Conservation (phyloP, 2,329 filamentous ascomycete genomes). For the Tolypocladium nubicola region DNA sequence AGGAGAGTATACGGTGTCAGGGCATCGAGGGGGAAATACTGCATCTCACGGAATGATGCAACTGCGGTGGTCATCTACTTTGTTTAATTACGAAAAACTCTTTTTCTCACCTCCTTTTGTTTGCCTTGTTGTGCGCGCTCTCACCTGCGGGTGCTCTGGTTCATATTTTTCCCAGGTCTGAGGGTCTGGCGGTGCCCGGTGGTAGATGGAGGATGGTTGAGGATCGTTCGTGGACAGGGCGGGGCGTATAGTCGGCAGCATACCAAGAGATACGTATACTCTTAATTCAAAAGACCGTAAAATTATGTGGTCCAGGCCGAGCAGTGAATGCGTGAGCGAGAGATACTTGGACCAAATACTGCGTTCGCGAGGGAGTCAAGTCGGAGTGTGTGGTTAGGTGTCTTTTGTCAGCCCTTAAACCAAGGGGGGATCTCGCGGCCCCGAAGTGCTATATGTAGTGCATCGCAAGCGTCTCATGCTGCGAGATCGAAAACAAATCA, state of each 20-base stretch:
- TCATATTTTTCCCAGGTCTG: neutral
- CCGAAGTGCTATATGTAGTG: neutral
- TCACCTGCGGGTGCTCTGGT: neutral
- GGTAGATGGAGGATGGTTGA: neutral
- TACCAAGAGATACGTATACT: neutral
- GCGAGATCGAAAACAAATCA: too few species aligned
- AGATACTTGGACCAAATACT: too few species aligned
- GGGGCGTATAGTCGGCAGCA: neutral
- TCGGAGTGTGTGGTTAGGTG: neutral
- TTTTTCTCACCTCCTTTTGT: conserved; percentile 5
- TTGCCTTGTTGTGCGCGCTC: neutral
- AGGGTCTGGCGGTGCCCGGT: neutral
- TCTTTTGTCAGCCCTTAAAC: neutral
- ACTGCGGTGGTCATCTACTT: conserved; percentile 35
- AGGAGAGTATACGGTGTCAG: conserved; percentile 9
- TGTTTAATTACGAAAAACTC: conserved; percentile 38
- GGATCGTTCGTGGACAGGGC: neutral
- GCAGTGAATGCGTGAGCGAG: neutral
- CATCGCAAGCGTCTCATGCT: neutral
- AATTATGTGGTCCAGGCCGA: too few species aligned
- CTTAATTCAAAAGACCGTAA: neutral
- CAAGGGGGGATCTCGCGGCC: neutral
- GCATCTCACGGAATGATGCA: conserved; percentile 21
- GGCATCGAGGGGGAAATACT: conserved; percentile 10
- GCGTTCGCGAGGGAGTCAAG: neutral